A percentile compares a stretch with the other conserved stretches of the same genome.
Conservation (phyloP, 2,329 filamentous ascomycete genomes). For the Verticillium longisporum region DNA sequence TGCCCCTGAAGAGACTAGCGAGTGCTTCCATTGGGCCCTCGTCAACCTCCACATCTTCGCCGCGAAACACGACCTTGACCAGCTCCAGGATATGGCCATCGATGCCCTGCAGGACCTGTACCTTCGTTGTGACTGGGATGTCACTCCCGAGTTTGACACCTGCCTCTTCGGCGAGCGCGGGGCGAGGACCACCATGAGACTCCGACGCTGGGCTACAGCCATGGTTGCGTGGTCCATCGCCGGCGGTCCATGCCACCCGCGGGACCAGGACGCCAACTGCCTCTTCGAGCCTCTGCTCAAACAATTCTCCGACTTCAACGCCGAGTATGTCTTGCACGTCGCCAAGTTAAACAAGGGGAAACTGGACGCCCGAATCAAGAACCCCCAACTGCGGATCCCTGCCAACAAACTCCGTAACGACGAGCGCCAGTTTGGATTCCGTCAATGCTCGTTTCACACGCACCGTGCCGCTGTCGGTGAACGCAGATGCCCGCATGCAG, state of each 20-base stretch:
- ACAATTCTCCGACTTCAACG: slow-evolving; percentile 35
- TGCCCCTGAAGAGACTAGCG: slow-evolving; percentile 14
- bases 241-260: slow-evolving; percentile 17
- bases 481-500: slow-evolving; percentile 41
- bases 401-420: slow-evolving; percentile 49
- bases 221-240: slow-evolving; percentile 52
- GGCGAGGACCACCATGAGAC: slow-evolving; percentile 37
- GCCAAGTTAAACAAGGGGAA: slow-evolving; percentile 43
- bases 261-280: slow-evolving; percentile 20
- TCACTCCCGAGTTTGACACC: slow-evolving; percentile 41
- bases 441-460: slow-evolving; percentile 54
- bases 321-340: slow-evolving; percentile 45
- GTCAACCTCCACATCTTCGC: slow-evolving; percentile 53
- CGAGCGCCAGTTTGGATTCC: slow-evolving; percentile 53
- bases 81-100: slow-evolving; percentile 50
- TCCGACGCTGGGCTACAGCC: slow-evolving; percentile 53
- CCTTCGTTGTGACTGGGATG: slow-evolving; percentile 51
- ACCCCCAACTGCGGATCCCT: slow-evolving; percentile 52
- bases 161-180: slow-evolving; percentile 50
- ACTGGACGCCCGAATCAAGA: slow-evolving; percentile 49
- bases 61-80: slow-evolving; percentile 38
- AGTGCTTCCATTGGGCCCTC: slow-evolving; percentile 45
- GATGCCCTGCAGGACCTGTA: slow-evolving; percentile 54
- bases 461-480: slow-evolving; percentile 49
- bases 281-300: slow-evolving; percentile 36